Evolutionary conservation across 768 basidiomycete genomes (phyloP).

Genomic region (Suillus bovinus): DNA sequence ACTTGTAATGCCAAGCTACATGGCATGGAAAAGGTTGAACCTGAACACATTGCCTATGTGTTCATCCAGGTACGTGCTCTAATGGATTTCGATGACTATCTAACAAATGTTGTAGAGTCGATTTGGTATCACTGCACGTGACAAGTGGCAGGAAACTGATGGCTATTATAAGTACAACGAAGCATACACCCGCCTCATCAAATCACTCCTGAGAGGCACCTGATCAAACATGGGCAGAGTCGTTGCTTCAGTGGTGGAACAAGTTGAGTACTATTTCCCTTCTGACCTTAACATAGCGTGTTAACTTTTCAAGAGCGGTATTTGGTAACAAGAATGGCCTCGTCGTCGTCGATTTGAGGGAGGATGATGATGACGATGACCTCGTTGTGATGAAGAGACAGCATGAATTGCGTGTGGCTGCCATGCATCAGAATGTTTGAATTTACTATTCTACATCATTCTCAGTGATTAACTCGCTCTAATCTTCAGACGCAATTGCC

Average conservation of each 20-base stretch:
- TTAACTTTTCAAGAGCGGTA: neutral
- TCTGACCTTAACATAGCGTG: neutral
- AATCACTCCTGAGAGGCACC: neutral
- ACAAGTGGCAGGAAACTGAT: constrained; percentile 10
- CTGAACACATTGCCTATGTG: constrained; percentile 10
- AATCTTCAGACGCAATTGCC: neutral
- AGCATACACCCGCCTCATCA: constrained; percentile 6
- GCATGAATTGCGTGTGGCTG: neutral
- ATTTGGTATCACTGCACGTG: neutral
- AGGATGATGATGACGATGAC: neutral
- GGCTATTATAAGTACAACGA: constrained; percentile 6
- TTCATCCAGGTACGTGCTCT: neutral
- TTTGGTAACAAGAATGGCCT: neutral
- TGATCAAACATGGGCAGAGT: neutral
- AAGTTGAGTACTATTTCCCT: neutral
- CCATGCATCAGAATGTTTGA: neutral
- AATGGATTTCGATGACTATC: neutral
- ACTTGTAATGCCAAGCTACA: constrained; percentile 7
- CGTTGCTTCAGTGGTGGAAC: neutral
- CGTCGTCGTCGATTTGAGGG: neutral
- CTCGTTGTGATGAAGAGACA: neutral
- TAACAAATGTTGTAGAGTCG: constrained; percentile 1
- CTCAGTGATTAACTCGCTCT: neutral
- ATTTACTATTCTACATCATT: neutral
- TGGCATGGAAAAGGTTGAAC: constrained; percentile 1